phyloP scores from a whole-genome alignment of 805 yeast species.

The Schizosaccharomyces cryophilus region DNA sequence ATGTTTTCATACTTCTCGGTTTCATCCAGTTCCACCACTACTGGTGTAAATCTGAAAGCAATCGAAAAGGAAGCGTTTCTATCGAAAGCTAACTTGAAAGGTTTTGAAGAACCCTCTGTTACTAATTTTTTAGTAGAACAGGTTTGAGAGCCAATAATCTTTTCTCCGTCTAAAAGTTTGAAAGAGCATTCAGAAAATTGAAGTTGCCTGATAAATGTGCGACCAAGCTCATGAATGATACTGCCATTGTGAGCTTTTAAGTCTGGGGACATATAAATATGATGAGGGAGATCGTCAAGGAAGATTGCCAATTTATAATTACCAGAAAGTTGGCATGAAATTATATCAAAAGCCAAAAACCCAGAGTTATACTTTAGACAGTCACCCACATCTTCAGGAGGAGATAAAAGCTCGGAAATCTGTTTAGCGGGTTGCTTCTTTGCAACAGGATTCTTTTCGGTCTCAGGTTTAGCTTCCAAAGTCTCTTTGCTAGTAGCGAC shows the following conservation, averaged over 20 bases:
- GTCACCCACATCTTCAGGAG: background rate
- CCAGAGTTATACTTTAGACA: background rate
- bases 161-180: background rate
- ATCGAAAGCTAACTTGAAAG: background rate
- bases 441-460: background rate
- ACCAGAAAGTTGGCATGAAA: background rate
- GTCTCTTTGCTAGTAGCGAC: background rate
- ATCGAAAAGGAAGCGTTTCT: conserved; percentile 5
- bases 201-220: background rate
- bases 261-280: background rate
- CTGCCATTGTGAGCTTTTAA: background rate
- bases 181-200: background rate
- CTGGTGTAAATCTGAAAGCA: conserved; percentile 55
- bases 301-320: background rate
- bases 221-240: background rate
- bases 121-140: background rate
- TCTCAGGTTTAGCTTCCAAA: background rate
- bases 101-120: background rate
- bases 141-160: background rate
- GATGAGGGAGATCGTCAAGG: background rate
- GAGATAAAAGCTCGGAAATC: background rate
- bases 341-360: background rate
- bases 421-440: background rate
- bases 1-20: conserved; percentile 51
- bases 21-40: conserved; percentile 36